Base-by-base conservation (phyloP, 306 rosid species). In the Acacia acuminata region DNA sequence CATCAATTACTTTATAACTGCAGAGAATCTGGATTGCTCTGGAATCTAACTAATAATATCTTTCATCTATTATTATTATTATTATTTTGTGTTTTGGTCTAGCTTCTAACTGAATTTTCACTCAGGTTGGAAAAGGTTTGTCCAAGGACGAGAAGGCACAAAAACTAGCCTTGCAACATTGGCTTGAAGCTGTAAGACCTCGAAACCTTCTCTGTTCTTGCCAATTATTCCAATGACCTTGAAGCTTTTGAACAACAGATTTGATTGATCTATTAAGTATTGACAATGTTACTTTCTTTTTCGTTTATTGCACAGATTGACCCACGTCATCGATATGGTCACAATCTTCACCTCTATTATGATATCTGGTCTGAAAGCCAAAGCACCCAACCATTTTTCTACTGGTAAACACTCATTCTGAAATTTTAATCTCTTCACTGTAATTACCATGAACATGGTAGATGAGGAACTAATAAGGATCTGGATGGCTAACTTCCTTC, bases 261-360 rank as follows among this genome's bases (percentile, higher is more conserved):
- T 1, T 22, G 75, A 14, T 71, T 22, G 78, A 14, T 71, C 47
- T 25, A 15, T 69, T 27, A 30, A 10, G n/a, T 51, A 36, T 58
- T 81, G 81, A 73, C 36, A 9, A 6, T 7, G 45, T 27, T 20
- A 55, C 61, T 68, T 56, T 64, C 14, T 74, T 77, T 63, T 25
- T 27, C 8, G 27, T 42, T 83, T 78, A 22, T 24, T 64, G 17
- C 45, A 38, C 88, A 94, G 98, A 94, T 94, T 80, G 98, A 94
- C 74, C 97, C 98, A 76, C 97, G 98, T 25, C 98, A 94, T 83
- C 94, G 98, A 15, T 94, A 94, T 73, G 98, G 98, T 71, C 98
- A 94, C 91, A 93, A 94, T 80, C 80, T 94, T 50, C 98, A 94
- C 87, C 75, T 93, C 0, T 94, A 94, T 69, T 94, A 93, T 83